A percentile compares a stretch with the other conserved stretches of the same genome.
Conservation (phyloP, 352 stramenopile species). For the Phytophthora sp. region DNA sequence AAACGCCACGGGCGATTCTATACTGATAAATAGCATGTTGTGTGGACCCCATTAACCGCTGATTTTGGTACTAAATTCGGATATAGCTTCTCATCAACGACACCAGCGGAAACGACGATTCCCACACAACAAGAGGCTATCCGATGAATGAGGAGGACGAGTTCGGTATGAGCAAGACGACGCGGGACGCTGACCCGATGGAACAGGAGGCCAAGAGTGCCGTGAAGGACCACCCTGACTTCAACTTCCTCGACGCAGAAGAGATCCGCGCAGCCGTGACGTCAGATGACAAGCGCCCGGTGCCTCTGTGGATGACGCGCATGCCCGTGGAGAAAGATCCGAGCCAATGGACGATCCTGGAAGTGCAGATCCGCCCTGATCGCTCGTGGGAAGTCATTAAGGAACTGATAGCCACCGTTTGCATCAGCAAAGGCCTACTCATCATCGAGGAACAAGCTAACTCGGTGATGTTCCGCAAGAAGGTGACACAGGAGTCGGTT, state of each 20-base stretch:
- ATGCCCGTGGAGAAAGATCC: slow-evolving; percentile 70
- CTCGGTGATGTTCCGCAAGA: slow-evolving; percentile 80
- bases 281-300: slow-evolving; percentile 37
- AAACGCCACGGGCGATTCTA: no score
- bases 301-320: slow-evolving; percentile 62
- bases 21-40: no score
- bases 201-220: slow-evolving; percentile 55
- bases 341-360: slow-evolving; percentile 70
- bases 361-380: slow-evolving; percentile 74
- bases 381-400: slow-evolving; percentile 79
- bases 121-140: no score
- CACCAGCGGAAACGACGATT: no score
- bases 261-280: slow-evolving; percentile 40
- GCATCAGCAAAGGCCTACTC: slow-evolving; percentile 77
- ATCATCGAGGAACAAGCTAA: slow-evolving; percentile 55
- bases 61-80: background rate
- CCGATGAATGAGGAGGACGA: slow-evolving; percentile 68
- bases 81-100: no score
- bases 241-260: slow-evolving; percentile 52
- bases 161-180: slow-evolving; percentile 71
- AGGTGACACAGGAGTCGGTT: slow-evolving; percentile 62
- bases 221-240: slow-evolving; percentile 77
- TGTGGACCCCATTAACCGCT: no score
- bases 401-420: slow-evolving; percentile 78
- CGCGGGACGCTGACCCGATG: slow-evolving; percentile 70